A percentile compares a stretch with the other conserved stretches of the same genome.
Evolutionary conservation across 1,284 basidiomycete genomes (phyloP).

Genomic region (Veloboletus limbatus): DNA sequence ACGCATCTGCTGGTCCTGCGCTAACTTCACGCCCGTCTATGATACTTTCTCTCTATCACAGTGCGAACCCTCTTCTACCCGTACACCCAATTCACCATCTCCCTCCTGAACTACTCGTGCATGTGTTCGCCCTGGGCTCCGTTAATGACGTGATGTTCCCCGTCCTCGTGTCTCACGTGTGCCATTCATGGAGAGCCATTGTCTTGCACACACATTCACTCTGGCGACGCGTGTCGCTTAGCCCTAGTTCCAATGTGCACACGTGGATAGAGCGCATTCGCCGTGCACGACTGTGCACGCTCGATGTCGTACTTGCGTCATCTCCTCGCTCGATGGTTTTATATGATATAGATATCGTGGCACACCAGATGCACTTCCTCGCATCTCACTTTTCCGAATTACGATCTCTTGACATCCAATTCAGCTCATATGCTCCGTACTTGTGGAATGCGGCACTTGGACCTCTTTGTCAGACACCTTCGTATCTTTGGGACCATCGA

Average conservation of each 20-base stretch:
- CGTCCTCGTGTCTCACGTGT: conserved; percentile 61
- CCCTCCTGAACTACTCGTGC: conserved; percentile 58
- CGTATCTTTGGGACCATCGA: conserved; percentile 27
- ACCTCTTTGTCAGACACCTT: conserved; percentile 41
- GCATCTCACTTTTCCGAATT: conserved; percentile 49
- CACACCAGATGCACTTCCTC: conserved; percentile 58
- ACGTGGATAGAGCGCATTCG: conserved; percentile 61
- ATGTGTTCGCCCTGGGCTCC: conserved; percentile 59
- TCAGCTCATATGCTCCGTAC: conserved; percentile 54
- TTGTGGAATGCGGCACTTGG: conserved; percentile 60
- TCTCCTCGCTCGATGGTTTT: conserved; percentile 24
- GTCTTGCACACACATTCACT: conserved; percentile 55
- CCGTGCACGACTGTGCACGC: conserved; percentile 54
- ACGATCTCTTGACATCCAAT: conserved; percentile 59
- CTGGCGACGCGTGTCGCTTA: conserved; percentile 56
- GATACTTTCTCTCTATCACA: conserved; percentile 26
- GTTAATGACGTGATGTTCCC: conserved; percentile 54
- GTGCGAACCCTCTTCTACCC: conserved; percentile 15
- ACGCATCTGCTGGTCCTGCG: conserved; percentile 3
- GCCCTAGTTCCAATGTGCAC: conserved; percentile 37
- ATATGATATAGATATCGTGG: conserved; percentile 47
- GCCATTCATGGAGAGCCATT: conserved; percentile 55
- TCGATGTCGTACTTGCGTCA: conserved; percentile 51
- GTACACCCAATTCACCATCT: conserved; percentile 51
- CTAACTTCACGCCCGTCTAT: conserved; percentile 29